Base-by-base conservation (phyloP, 305 asterid species). In the Fraxinus dipetala region DNA sequence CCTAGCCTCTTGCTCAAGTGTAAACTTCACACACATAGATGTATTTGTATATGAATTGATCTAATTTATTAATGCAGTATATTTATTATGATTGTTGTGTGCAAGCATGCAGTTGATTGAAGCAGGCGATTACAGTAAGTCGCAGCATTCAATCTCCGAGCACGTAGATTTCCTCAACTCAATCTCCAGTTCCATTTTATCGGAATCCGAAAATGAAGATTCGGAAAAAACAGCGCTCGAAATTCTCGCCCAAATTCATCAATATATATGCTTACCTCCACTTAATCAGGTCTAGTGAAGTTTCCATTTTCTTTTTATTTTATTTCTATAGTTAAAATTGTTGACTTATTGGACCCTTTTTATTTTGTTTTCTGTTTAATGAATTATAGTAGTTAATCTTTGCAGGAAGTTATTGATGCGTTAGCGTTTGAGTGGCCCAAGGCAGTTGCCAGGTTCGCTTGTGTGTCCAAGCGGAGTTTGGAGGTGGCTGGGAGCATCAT, bases 361-460 rank as follows among this genome's bases (percentile, higher is more conserved):
- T 59, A 48, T 61, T 76, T 75, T 67, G 40, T 24, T 69, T 76
- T 36, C 6, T 78, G 84, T 72, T 63, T 32, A 2, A 16, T 84
- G 80, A 54, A 28, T 61, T 36, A 48, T 34, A 14, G 76, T 38
- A 5, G 26, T 24, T 31, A 5, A 31, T 72, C 43, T 78, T 76
- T 80, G 73, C 86, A 93, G 97, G 97, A 83, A 61, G 87, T 90
- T 81, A 77, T 89, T 80, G 98, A 95, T 83, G 91, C 91, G 5
- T 82, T 94, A 22, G 90, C 98, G 5, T 94, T 89, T 85, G 94
- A 88, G 88, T 70, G 94, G 90, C 98, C 98, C 38, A 93, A 89
- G 83, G 86, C 86, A 16, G 96, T 86, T 75, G 90, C 91, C 56
- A 87, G 87, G 87, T 87, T 92, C 78, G 91, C 90, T 72, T 87